Base-by-base conservation (phyloP, 768 basidiomycete genomes). In the Hypholoma sublateritium region DNA sequence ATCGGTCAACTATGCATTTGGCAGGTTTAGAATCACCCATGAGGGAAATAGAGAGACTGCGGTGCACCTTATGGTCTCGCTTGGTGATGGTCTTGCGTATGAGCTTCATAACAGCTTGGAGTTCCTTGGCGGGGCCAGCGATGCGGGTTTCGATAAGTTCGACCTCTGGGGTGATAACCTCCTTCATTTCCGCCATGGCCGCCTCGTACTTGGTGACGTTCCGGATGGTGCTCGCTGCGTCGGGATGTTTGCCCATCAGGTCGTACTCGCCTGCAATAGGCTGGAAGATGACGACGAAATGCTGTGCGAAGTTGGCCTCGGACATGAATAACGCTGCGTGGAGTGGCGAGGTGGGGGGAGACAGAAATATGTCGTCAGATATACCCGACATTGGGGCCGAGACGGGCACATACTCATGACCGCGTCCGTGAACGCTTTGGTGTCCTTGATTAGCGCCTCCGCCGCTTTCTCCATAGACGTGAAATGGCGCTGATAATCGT, bases 1-100 rank as follows among this genome's bases (percentile, higher is more conserved):
- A 73, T 99, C 97, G 22, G 89, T 77, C 57, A 98, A 80, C 91
- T 92, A 57, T 9, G 45, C 7, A 50, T 4, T 24, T 39, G 7
- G 34, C 50, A 11, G 53, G 25, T 50, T 53, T 45, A 56, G 45
- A 53, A 16, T 25, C 39, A 22, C 25, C 43, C 13, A 51, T 47
- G n/a, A n/a, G 41, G 32, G 44, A 17, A 56, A 34, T 16, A 41
- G 37, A 14, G 14, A 24, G 37, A 32, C 13, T 5, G 4, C n/a
- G 8, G 53, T 76, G 50, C 53, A 90, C 91, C 80, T 99, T 99
- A 74, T 99, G 97, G 32, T 98, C 94, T 36, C 97, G 83, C 77
- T 99, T 99, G 6, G 90, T 92, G 65, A 97, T 93, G 16, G 85
- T 93, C 80, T 98, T 99, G 65, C 95, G 77, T 65, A 98, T 92